phyloP scores from a whole-genome alignment of 257 asterid species.

The Solanum dulcamara region DNA sequence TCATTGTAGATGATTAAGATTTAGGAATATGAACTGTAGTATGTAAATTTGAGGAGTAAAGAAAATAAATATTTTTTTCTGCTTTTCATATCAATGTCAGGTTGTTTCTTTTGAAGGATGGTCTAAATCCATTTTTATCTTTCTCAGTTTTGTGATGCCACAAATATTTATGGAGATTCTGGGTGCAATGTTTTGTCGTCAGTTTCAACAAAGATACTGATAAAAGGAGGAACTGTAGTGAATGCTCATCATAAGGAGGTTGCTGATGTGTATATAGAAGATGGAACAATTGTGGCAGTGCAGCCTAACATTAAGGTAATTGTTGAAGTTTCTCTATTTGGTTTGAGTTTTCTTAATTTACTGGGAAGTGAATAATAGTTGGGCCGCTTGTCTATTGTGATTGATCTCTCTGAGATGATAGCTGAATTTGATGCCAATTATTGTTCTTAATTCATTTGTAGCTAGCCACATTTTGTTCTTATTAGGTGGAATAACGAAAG shows the following conservation, averaged over 20 bases:
- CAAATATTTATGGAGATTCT: constrained; percentile 27
- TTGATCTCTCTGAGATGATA: background rate
- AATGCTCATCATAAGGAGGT: constrained; percentile 82
- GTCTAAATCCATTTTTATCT: background rate
- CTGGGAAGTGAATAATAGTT: background rate
- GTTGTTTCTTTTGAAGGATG: background rate
- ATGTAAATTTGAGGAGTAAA: background rate
- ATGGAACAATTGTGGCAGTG: constrained; percentile 61
- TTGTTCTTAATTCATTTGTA: background rate
- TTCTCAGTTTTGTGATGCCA: constrained; percentile 54
- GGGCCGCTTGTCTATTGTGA: background rate
- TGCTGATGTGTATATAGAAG: constrained; percentile 79
- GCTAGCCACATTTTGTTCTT: background rate
- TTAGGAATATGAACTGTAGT: background rate
- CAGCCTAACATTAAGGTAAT: constrained; percentile 56
- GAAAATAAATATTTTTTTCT: background rate
- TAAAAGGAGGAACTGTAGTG: constrained; percentile 91
- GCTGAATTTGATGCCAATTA: background rate
- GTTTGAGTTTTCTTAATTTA: background rate
- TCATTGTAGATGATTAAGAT: background rate
- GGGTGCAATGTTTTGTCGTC: constrained; percentile 28
- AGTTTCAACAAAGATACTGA: constrained; percentile 52
- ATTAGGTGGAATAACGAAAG: background rate
- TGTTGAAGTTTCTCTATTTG: background rate
- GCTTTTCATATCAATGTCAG: background rate